Evolutionary conservation across 1,284 basidiomycete species (phyloP), one percentile per base, ranked within the genome.

Genomic region (Ustilago bromivora): DNA sequence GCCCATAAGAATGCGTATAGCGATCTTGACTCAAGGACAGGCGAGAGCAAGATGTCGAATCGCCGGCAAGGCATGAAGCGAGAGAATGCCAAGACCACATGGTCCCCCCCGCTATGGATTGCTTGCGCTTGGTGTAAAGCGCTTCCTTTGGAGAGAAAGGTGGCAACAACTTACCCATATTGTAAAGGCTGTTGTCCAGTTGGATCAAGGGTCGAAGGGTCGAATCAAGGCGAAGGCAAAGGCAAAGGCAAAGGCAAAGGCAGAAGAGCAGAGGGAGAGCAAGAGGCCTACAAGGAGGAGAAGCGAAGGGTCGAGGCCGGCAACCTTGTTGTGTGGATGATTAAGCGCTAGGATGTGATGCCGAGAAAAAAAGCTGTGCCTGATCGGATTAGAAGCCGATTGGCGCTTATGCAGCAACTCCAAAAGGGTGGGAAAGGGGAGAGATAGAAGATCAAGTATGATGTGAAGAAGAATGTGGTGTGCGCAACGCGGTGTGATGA

Each of bases 131-230:
- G 49, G 28, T 51, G 28, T 31, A 32, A 32, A 51, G 49, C 49
- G 49, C 49, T 51, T 2, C 3, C 23, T 19, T 28, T 31, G 28
- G n/a, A 17, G 34, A 28, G 15, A 49, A 51, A 23, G 31, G 28
- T 51, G 49, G 23, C 28, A n/a, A 49, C 43, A 46, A 71, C 69
- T 71, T 66, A 71, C 69, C 69, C 69, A 71, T 71, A n/a, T 61
- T 71, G 63, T 66, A 59, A 17, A 51, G 52, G 17, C 58, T 28
- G 23, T 34, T 19, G 55, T 41, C 55, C 38, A 57, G 19, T 46
- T 19, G 43, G n/a, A 46, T 51, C 34, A 23, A 38, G 17, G 10
- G 51, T 31, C 32, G 60, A 32, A 36, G 36, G 31, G 43, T 28
- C 23, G 23, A 28, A 28, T 28, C 23, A 28, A 41, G 40, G 43